Evolutionary conservation across 2,329 filamentous ascomycete species (phyloP).

Genomic region (Alternaria arborescens): DNA sequence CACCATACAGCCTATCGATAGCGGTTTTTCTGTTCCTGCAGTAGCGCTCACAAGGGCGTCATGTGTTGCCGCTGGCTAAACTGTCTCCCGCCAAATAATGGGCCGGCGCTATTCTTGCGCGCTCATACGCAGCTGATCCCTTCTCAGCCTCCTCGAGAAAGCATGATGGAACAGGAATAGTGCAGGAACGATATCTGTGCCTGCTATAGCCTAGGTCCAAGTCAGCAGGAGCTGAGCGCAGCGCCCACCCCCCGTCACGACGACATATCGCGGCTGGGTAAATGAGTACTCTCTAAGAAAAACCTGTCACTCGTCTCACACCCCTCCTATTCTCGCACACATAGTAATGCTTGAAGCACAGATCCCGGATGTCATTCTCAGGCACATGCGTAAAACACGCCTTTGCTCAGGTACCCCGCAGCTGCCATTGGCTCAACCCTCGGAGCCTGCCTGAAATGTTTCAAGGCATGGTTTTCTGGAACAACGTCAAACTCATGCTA

Average conservation of each 20-base stretch:
- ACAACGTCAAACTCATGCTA: slow-evolving; percentile 3
- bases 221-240: neutral
- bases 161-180: neutral
- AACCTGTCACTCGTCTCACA: slow-evolving; percentile 4
- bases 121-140: slow-evolving; percentile 6
- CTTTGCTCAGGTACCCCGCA: slow-evolving; percentile 10
- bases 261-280: neutral
- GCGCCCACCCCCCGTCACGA: neutral
- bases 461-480: slow-evolving; percentile 4
- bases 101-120: slow-evolving; percentile 14
- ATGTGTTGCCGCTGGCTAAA: slow-evolving; percentile 7
- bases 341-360: neutral
- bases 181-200: slow-evolving; percentile 1
- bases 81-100: neutral
- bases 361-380: neutral
- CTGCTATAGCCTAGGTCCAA: neutral
- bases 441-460: neutral
- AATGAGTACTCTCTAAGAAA: neutral
- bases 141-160: neutral
- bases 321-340: neutral
- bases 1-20: slow-evolving; percentile 12
- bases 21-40: slow-evolving; percentile 15
- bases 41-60: slow-evolving; percentile 10
- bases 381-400: neutral
- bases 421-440: slow-evolving; percentile 5